These are phyloP conservation scores for Yamadazyma takamatsuzukensis DNA, from an alignment of 805 yeast species.

Conservation along the genomic window DNA sequence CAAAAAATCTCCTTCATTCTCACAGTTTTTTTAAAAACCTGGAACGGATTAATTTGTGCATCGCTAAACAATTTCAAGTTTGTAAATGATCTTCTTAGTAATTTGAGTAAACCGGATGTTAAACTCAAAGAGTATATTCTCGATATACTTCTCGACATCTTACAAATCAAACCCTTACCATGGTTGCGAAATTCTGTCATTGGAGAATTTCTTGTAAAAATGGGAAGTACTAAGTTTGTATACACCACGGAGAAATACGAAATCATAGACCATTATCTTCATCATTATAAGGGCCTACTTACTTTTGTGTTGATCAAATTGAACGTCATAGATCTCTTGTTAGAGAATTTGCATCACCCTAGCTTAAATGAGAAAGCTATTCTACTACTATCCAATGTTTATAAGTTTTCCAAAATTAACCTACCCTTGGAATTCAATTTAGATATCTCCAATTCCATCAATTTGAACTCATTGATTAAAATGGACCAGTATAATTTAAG, in stretches of 20 bases:
- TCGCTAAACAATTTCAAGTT: conserved; percentile 54
- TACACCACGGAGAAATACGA: conserved; percentile 2
- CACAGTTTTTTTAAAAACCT: conserved; percentile 58
- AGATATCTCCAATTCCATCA: conserved; percentile 8
- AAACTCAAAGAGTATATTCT: conserved; percentile 58
- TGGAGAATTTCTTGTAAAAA: conserved; percentile 16
- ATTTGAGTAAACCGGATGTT: conserved; percentile 58
- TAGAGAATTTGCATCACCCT: conserved; percentile 34
- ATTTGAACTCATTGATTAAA: conserved; percentile 9
- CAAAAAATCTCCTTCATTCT: conserved; percentile 60
- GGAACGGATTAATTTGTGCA: conserved; percentile 73
- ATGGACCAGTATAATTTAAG: conserved; percentile 9
- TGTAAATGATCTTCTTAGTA: conserved; percentile 54
- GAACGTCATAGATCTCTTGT: conserved; percentile 48
- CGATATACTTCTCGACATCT: conserved; percentile 66
- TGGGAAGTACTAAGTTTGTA: conserved; percentile 3
- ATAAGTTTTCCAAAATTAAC: conserved; percentile 8
- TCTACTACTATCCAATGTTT: conserved; percentile 9
- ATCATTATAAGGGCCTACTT: conserved; percentile 66
- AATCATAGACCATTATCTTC: conserved; percentile 26
- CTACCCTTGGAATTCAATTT: conserved; percentile 12
- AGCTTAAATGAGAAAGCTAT: conserved; percentile 9
- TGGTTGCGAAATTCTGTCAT: conserved; percentile 37
- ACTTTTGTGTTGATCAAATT: conserved; percentile 48
- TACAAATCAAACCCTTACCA: conserved; percentile 57